Base-by-base conservation (phyloP, 164 flowering plant species). In the Litsea cubeba region DNA sequence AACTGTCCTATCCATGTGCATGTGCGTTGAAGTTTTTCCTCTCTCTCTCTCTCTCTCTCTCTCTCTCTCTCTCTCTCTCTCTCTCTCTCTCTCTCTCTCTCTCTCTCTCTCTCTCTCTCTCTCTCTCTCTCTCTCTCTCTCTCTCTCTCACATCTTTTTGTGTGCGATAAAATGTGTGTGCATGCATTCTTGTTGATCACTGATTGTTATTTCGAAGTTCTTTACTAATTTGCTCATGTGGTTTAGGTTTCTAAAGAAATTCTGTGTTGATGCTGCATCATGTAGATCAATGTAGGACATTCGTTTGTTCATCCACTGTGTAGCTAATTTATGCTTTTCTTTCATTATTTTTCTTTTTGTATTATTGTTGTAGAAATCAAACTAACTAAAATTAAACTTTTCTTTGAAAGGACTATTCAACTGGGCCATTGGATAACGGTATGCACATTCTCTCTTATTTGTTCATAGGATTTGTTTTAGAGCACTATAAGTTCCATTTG, bases 341-440 rank as follows among this genome's bases (percentile, higher is more conserved):
- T 17, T 32, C 20, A 30, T 65, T 18, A 65, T 6, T 26, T 63
- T 63, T 63, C 25, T 63, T 63, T 25, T 22, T 63, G 22, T 65
- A 65, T 17, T 65, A 18, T 28, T 46, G 8, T 46, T 54, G 40
- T 12, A 20, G 32, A 73, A 72, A 22, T 50, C 58, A 49, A 49
- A 65, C 80, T 83, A 22, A 81, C 57, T 65, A 74, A 12, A 67
- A 5, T 2, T 18, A 50, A 20, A 68, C 74, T 1, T 73, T 75
- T 8, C 78, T 82, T 64, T 54, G 50, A 69, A 63, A 85, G 90
- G 86, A 74, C 71, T 73, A 65, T 73, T 79, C 81, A 71, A 80
- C 77, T 84, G 86, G 81, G 62, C 76, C 65, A 68, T 51, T 81
- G 58, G 82, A 74, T 32, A 62, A 74, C 49, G 88, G 91, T 87